A percentile compares a stretch with the other conserved stretches of the same genome.
Evolutionary conservation across 305 asterid species (phyloP).

Genomic region (Lippia alba): DNA sequence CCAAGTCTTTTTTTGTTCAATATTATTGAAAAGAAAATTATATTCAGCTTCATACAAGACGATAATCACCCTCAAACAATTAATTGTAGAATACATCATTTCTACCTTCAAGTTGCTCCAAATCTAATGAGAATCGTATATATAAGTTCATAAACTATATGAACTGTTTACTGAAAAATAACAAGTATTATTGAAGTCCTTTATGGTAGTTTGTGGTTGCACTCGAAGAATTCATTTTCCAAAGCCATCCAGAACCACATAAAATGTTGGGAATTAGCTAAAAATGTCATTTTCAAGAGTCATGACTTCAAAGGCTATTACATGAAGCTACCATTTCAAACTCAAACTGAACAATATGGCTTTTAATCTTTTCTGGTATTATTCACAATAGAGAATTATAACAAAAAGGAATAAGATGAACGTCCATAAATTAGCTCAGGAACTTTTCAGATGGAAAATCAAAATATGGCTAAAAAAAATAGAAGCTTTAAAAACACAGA

Average conservation of each 20-base stretch:
- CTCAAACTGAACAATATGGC: constrained; percentile 11
- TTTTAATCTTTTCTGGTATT: constrained; percentile 9
- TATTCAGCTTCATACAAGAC: background rate
- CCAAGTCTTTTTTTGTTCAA: too few relatives aligned
- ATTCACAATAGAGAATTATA: background rate
- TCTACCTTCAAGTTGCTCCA: constrained; percentile 8
- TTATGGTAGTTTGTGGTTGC: background rate
- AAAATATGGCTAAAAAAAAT: background rate
- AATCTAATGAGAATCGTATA: background rate
- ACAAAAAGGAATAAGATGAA: background rate
- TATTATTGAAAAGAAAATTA: constrained; percentile 3
- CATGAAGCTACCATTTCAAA: constrained; percentile 24
- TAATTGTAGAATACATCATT: background rate
- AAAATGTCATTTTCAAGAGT: constrained; percentile 11
- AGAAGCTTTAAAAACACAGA: background rate
- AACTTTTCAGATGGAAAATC: background rate
- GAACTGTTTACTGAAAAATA: background rate
- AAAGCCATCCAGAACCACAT: constrained; percentile 19
- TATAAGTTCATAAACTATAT: background rate
- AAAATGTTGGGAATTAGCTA: background rate
- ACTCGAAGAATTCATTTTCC: background rate
- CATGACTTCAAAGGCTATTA: constrained; percentile 3
- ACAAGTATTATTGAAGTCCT: background rate
- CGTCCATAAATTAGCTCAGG: background rate
- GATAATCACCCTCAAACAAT: constrained; percentile 1